Percentiles rank a stretch among this genome's conserved stretches.
Evolutionary conservation across 805 yeast genomes (phyloP).

Genomic region (Wickerhamomyces chaumierensis): DNA sequence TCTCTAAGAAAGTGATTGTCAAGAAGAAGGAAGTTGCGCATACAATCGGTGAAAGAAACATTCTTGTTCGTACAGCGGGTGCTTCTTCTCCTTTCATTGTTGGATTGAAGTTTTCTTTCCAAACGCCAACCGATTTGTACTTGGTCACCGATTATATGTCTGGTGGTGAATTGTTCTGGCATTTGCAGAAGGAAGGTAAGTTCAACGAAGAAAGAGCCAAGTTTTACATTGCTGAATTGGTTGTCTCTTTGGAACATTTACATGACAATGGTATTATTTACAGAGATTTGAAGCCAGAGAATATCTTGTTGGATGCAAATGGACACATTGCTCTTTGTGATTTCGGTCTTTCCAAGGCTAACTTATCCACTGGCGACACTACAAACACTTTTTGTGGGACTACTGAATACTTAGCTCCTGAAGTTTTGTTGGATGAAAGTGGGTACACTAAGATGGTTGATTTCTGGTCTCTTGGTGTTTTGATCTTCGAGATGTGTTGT

Average conservation of each 20-base stretch:
- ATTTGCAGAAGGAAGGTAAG: conserved; percentile 91
- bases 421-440: conserved; percentile 84
- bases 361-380: conserved; percentile 68
- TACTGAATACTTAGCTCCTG: conserved; percentile 96
- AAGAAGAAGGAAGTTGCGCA: conserved; percentile 97
- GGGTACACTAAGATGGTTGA: conserved; percentile 99
- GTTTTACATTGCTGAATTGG: conserved; percentile 93
- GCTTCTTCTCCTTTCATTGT: conserved; percentile 89
- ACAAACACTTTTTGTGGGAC: conserved; percentile 98
- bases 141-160: conserved; percentile 96
- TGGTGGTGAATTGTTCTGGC: conserved; percentile 97
- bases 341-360: conserved; percentile 93
- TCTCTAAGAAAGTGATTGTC: conserved; percentile 89
- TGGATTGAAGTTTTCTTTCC: conserved; percentile 91
- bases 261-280: conserved; percentile 95
- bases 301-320: conserved; percentile 87
- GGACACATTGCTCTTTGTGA: conserved; percentile 97
- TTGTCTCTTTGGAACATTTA: conserved; percentile 84
- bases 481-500: conserved; percentile 98
- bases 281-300: conserved; percentile 95
- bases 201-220: conserved; percentile 90
- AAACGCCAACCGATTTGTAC: conserved; percentile 86
- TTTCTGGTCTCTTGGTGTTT: conserved; percentile 95
- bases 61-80: conserved; percentile 83
- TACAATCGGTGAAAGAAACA: conserved; percentile 94